Base-by-base conservation (phyloP, 2,329 filamentous ascomycete genomes). In the Phyllachora maydis region DNA sequence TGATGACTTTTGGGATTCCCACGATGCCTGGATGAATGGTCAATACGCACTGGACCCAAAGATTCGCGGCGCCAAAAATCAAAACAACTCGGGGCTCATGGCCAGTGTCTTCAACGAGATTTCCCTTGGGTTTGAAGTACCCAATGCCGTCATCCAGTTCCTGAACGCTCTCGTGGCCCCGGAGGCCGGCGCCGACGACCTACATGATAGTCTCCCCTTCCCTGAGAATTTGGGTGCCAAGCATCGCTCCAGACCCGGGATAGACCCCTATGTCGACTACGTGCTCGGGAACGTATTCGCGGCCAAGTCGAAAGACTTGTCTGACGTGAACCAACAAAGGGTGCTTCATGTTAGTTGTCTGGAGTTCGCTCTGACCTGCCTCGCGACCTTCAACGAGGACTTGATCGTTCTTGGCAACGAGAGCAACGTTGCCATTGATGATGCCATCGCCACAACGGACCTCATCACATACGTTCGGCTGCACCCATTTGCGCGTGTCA, bases 231-330 rank as follows among this genome's bases (percentile, higher is more conserved):
- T 98, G 6, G 83, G 85, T 4, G 67, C 70, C 10, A 62, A 68
- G 8, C 76, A 73, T 36, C 70, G 88, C 25, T 54, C 55, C 36
- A n/a, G n/a, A n/a, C 69, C 82, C 9, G 88, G 90, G 2, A 81
- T 98, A 30, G 83, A 92, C 29, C 69, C 77, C 2, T 98, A 93
- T 37, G 60, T 95, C 27, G 90, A 99, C 46, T 93, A 88, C 42
- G 71, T 82, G 11, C 51, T 95, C 32, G 81, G 79, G 10, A 64
- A 73, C 26, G 66, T 90, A 10, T 76, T 91, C 37, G 66, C 65
- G 10, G 58, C 65, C 23, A 74, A 67, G 30, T 54, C 65, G 8
- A 61, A 61, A 17, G 73, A 81, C 26, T 47, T 75, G 5, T 51
- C 58, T 26, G 76, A 78, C 30, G 51, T 66, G 23, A 51, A 66